Percentiles rank a stretch among this genome's conserved stretches.
These are phyloP conservation scores for Hsuehochloa calcarea DNA, from an alignment of 176 grass and related monocot genomes.

Conservation along the genomic window DNA sequence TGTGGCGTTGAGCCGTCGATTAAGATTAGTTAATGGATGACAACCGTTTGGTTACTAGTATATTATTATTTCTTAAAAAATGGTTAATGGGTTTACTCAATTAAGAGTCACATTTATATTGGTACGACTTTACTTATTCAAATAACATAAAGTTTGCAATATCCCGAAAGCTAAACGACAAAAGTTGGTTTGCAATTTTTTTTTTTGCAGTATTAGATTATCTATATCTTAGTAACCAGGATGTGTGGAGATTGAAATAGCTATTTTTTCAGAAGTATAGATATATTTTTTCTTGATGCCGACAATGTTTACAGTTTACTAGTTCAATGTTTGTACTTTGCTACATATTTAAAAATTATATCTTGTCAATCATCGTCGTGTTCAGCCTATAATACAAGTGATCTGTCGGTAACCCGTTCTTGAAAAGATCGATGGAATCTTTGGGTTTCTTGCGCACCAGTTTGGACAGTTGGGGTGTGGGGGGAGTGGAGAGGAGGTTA, in stretches of 20 bases:
- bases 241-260: neutral
- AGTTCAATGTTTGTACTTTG: too few species aligned
- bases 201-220: too few species aligned
- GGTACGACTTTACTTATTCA: neutral
- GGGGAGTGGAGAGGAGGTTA: too few species aligned
- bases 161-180: neutral
- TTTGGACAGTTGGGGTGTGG: too few species aligned
- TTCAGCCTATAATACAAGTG: too few species aligned
- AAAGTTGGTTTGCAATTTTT: too few species aligned
- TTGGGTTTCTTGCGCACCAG: too few species aligned
- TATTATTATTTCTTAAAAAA: neutral
- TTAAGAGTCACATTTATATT: neutral
- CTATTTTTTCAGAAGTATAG: neutral
- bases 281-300: neutral
- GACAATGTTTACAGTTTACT: neutral
- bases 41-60: neutral
- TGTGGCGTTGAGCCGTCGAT: neutral
- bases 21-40: neutral
- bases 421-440: too few species aligned
- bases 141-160: neutral
- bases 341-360: too few species aligned
- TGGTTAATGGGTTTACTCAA: neutral
- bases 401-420: too few species aligned
- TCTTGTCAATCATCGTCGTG: too few species aligned
- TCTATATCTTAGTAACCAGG: neutral